Conservation (phyloP, 2,329 filamentous ascomycete species). For the Fusarium nematophilum region DNA sequence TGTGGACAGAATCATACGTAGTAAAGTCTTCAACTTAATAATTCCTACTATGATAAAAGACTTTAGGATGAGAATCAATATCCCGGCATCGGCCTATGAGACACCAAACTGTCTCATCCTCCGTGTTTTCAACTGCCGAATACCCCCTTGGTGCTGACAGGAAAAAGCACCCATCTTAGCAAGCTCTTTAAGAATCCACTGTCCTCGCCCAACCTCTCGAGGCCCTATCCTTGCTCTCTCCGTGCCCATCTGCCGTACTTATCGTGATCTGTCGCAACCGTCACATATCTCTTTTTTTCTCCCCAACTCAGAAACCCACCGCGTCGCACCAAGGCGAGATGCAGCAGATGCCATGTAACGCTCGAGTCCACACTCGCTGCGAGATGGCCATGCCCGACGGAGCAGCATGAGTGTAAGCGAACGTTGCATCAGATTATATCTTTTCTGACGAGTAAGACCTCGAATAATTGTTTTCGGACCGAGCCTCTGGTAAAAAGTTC, state of each 20-base stretch:
- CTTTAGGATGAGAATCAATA: too few species aligned
- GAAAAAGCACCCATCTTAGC: slow-evolving; percentile 3
- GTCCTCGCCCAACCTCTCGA: slow-evolving; percentile 9
- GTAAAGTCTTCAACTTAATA: too few species aligned
- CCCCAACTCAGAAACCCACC: background rate
- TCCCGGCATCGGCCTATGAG: too few species aligned
- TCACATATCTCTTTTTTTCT: slow-evolving; percentile 29
- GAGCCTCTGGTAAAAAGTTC: background rate
- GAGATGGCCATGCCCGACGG: too few species aligned
- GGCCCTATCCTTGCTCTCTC: slow-evolving; percentile 16
- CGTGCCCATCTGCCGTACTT: background rate
- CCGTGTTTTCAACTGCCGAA: background rate
- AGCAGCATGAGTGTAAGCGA: too few species aligned
- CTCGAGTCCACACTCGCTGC: background rate
- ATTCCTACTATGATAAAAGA: too few species aligned
- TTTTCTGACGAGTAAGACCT: background rate
- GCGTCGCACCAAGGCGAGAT: slow-evolving; percentile 5
- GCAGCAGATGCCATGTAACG: slow-evolving; percentile 2
- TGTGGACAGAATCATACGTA: too few species aligned
- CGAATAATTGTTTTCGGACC: background rate
- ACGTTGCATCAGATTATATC: too few species aligned
- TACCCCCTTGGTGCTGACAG: background rate
- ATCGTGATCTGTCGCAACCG: background rate
- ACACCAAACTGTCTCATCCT: background rate
- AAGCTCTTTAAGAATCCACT: background rate